Evolutionary conservation across 441 rosid genomes (phyloP).

Genomic region (Croton laevigatus): DNA sequence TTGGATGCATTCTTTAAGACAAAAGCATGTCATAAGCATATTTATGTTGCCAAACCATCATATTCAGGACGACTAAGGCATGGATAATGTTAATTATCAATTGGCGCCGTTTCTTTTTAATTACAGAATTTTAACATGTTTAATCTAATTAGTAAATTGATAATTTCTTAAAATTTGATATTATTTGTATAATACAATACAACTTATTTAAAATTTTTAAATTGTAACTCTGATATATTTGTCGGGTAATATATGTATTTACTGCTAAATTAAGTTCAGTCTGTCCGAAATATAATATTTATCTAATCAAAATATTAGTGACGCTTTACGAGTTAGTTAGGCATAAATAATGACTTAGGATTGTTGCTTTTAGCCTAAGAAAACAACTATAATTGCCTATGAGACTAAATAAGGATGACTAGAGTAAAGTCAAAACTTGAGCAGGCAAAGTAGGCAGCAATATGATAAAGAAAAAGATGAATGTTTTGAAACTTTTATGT

Average conservation of each 20-base stretch:
- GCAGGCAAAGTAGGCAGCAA: conserved; percentile 21
- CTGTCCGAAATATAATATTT: too few species aligned
- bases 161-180: too few species aligned
- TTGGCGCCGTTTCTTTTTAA: too few species aligned
- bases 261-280: too few species aligned
- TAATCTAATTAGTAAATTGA: too few species aligned
- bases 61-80: neutral
- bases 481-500: conserved; percentile 5
- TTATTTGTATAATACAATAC: too few species aligned
- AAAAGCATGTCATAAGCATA: too few species aligned
- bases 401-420: neutral
- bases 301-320: neutral
- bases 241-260: too few species aligned
- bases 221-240: too few species aligned
- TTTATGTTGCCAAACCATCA: neutral
- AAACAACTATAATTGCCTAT: conserved; percentile 29
- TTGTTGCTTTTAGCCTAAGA: conserved; percentile 34
- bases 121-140: too few species aligned
- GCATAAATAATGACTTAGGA: conserved; percentile 19
- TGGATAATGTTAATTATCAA: neutral
- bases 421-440: conserved; percentile 31
- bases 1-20: neutral
- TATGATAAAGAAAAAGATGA: conserved; percentile 11
- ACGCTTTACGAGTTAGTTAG: conserved; percentile 7
- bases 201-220: too few species aligned